Conservation (phyloP, 2,329 filamentous ascomycete species). For the Botryotinia narcissicola region DNA sequence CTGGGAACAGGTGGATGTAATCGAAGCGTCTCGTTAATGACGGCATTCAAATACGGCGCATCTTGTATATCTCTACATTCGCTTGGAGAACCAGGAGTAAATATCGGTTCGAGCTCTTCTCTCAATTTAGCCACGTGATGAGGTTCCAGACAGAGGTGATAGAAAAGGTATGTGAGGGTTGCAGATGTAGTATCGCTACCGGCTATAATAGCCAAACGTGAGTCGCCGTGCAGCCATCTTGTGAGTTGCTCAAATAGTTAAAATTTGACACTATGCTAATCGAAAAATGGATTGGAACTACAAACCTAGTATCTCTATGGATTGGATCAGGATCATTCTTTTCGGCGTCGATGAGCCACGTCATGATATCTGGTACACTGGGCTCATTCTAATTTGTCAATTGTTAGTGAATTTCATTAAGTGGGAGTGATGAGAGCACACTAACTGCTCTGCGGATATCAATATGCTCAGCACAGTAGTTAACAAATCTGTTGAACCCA, state of each 20-base stretch:
- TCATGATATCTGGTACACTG: slow-evolving; percentile 24
- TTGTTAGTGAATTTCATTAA: background rate
- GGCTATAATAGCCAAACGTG: slow-evolving; percentile 39
- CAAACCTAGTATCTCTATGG: background rate
- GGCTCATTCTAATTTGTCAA: slow-evolving; percentile 17
- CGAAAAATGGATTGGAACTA: background rate
- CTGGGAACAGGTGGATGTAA: slow-evolving; percentile 24
- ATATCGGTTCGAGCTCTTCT: slow-evolving; percentile 23
- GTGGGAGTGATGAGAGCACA: background rate
- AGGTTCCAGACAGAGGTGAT: slow-evolving; percentile 30
- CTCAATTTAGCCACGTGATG: slow-evolving; percentile 22
- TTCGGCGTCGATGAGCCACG: slow-evolving; percentile 25
- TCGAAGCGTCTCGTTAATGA: slow-evolving; percentile 29
- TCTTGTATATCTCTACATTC: slow-evolving; percentile 17
- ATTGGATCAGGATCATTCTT: slow-evolving; percentile 18
- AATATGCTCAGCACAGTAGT: slow-evolving; percentile 22
- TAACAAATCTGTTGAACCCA: slow-evolving; percentile 22
- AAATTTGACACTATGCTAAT: background rate
- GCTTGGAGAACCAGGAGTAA: slow-evolving; percentile 18
- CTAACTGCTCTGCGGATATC: slow-evolving; percentile 23
- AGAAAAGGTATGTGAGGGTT: slow-evolving; percentile 44
- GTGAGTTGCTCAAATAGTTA: slow-evolving; percentile 3
- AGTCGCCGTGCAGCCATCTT: slow-evolving; percentile 27
- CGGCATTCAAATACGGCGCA: slow-evolving; percentile 24
- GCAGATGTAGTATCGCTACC: slow-evolving; percentile 46